phyloP scores from a whole-genome alignment of 176 grass and related monocot species.

The Ensete glaucum region DNA sequence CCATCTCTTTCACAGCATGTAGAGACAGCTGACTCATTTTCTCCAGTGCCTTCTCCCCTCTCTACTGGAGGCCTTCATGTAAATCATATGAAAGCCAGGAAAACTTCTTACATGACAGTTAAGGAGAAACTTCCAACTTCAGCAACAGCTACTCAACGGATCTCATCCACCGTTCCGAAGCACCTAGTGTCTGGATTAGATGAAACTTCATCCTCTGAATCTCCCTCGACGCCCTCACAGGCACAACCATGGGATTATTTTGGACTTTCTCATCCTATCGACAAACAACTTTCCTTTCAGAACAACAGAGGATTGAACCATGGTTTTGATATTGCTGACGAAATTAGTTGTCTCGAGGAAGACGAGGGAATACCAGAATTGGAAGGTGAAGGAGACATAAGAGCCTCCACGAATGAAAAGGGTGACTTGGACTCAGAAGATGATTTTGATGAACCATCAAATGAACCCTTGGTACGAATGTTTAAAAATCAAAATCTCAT shows the following conservation, averaged over 20 bases:
- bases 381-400: constrained; percentile 66
- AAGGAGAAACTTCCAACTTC: constrained; percentile 56
- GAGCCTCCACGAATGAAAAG: constrained; percentile 36
- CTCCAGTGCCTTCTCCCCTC: constrained; percentile 59
- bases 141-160: constrained; percentile 57
- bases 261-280: constrained; percentile 71
- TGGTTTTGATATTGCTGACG: constrained; percentile 61
- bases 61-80: constrained; percentile 52
- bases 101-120: constrained; percentile 46
- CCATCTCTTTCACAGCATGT: constrained; percentile 45
- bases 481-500: constrained; percentile 60
- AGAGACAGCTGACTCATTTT: constrained; percentile 56
- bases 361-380: constrained; percentile 93
- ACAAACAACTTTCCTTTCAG: constrained; percentile 53
- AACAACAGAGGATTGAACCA: constrained; percentile 48
- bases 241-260: constrained; percentile 92
- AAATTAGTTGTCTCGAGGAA: constrained; percentile 66
- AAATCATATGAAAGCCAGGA: constrained; percentile 80
- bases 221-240: constrained; percentile 28
- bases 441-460: constrained; percentile 80
- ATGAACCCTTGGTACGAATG: constrained; percentile 62
- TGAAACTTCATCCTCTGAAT: constrained; percentile 61
- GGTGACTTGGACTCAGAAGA: constrained; percentile 82
- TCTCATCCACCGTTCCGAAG: constrained; percentile 35
- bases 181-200: constrained; percentile 36